Percentiles rank a stretch among this genome's conserved stretches.
Conservation (phyloP, 106 monocot genomes). For the Platanthera guangdongensis region DNA sequence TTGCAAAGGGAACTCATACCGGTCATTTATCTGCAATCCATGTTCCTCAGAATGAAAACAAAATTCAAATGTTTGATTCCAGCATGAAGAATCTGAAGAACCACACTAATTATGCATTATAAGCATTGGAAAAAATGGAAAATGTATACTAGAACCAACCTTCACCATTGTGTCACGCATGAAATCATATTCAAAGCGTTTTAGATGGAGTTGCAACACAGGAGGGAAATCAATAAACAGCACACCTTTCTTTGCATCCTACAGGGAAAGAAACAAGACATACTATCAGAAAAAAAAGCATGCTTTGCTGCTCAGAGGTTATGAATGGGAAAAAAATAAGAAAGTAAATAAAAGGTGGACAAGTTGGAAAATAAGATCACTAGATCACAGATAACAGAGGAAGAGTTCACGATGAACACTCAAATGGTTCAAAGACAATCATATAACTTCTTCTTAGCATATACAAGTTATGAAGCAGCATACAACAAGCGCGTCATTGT, state of each 20-base stretch:
- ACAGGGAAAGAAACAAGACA: conserved; percentile 6
- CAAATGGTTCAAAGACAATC: not conserved
- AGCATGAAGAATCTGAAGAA: not conserved
- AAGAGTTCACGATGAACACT: not conserved
- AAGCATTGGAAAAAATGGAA: not conserved
- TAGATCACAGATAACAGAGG: not conserved
- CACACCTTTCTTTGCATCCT: conserved; percentile 93
- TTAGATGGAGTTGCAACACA: conserved; percentile 84
- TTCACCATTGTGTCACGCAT: conserved; percentile 89
- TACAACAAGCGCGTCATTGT: not conserved
- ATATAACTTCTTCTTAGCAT: not conserved
- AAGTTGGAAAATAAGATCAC: not conserved
- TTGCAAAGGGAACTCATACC: conserved; percentile 82
- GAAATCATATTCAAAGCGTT: conserved; percentile 96
- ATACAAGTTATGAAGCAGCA: not conserved
- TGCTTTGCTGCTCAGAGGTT: not conserved
- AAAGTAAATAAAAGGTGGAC: not conserved
- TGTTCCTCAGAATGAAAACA: not conserved
- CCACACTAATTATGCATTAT: not conserved
- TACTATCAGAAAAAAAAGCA: not conserved
- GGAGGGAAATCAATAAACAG: conserved; percentile 84
- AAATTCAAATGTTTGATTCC: not conserved
- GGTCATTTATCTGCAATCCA: conserved; percentile 80
- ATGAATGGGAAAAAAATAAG: not conserved
- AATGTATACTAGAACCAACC: conserved; percentile 30